phyloP scores from a whole-genome alignment of 2,329 filamentous ascomycete genomes.

The Scytalidium lignicola region DNA sequence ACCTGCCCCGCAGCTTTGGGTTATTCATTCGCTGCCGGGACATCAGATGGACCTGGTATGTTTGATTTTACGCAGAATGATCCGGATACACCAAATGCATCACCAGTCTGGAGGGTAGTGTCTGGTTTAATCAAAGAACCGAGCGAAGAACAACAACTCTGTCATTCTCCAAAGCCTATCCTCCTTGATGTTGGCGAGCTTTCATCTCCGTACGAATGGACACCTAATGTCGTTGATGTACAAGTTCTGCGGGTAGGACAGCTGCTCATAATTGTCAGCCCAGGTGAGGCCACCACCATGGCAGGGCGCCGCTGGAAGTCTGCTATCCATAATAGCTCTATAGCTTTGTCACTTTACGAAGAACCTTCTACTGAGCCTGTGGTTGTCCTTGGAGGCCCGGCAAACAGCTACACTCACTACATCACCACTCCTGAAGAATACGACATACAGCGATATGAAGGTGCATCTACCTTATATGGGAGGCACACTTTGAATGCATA shows the following conservation, averaged over 20 bases:
- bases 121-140: conserved; percentile 68
- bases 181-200: conserved; percentile 84
- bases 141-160: conserved; percentile 62
- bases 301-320: conserved; percentile 80
- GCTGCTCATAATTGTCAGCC: conserved; percentile 75
- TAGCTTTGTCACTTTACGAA: conserved; percentile 32
- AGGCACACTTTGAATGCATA: conserved; percentile 78
- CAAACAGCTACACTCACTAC: conserved; percentile 84
- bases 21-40: conserved; percentile 90
- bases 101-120: conserved; percentile 69
- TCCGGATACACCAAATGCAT: conserved; percentile 62
- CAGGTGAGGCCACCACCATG: conserved; percentile 91
- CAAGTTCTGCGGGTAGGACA: conserved; percentile 82
- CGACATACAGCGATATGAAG: conserved; percentile 82
- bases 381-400: conserved; percentile 83
- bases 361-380: conserved; percentile 48
- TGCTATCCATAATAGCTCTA: conserved; percentile 53
- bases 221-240: conserved; percentile 85
- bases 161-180: conserved; percentile 78
- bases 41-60: conserved; percentile 81
- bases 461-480: conserved; percentile 87
- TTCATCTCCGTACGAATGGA: conserved; percentile 76
- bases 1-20: conserved; percentile 87
- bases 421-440: conserved; percentile 77
- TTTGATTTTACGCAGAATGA: conserved; percentile 94